Base-by-base conservation (phyloP, 129 eudicot species). In the Lactuca sativa region DNA sequence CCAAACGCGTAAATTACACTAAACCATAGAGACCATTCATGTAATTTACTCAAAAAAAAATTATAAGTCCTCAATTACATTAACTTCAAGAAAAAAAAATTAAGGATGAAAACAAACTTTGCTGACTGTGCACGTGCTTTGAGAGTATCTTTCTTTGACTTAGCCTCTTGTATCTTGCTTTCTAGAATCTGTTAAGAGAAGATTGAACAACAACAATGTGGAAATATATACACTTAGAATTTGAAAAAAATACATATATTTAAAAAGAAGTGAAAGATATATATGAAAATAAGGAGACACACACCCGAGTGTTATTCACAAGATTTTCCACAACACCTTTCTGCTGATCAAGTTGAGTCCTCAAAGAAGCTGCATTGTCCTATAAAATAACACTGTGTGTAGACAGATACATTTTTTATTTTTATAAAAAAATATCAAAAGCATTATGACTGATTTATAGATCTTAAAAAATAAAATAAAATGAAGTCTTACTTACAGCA, bases 81-180 rank as follows among this genome's bases (percentile, higher is more conserved):
- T n/a, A n/a, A n/a, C n/a, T n/a, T n/a, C n/a, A n/a, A n/a, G n/a
- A n/a, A n/a, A n/a, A n/a, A 25, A 25, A 15, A 8, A 31, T n/a
- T n/a, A n/a, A n/a, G n/a, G n/a, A n/a, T n/a, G n/a, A 21, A 17
- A 74, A 79, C 92, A 53, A 54, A 93, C 97, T 87, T 93, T 67
- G 98, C 98, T 75, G 98, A 89, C 38, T 93, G 98, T 36, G 98
- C 98, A 52, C 98, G 92, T 69, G 98, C 98, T 89, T 93, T 93
- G 4, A 93, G 83, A 49, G 98, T 93, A 70, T 93, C 98, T 70
- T 89, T 89, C 87, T 89, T 93, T 14, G 98, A 89, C 74, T 74
- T 93, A 0, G 98, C 98, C 70, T 93, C 97, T 75, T 89, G 98
- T 82, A 93, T 93, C 82, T 93, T 93, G 85, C 97, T 93, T 82